These are phyloP conservation scores for Venustampulla echinocandica DNA, from an alignment of 495 filamentous ascomycete species.

Conservation along the genomic window DNA sequence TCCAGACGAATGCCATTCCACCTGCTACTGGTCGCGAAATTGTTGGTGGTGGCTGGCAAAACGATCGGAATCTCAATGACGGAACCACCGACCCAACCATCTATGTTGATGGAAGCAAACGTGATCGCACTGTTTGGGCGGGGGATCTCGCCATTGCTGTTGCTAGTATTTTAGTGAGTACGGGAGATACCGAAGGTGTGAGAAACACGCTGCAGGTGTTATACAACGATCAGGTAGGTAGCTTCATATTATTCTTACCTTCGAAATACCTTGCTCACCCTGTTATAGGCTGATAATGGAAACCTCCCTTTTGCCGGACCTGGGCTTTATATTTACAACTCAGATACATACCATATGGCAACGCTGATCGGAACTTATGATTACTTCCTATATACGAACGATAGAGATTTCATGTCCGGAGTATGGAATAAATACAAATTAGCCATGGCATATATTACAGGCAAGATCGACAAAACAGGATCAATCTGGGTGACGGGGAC, in stretches of 20 bases:
- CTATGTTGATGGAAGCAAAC: conserved; percentile 47
- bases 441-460: conserved; percentile 47
- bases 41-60: conserved; percentile 30
- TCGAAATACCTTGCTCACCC: too few relatives aligned
- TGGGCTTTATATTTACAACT: conserved; percentile 44
- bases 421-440: conserved; percentile 43
- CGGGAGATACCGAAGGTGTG: conserved; percentile 52
- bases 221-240: conserved; percentile 36
- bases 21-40: conserved; percentile 43
- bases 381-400: conserved; percentile 50
- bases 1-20: conserved; percentile 50
- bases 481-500: conserved; percentile 48
- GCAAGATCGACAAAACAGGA: conserved; percentile 42
- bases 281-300: conserved; percentile 10
- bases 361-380: conserved; percentile 56
- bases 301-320: conserved; percentile 39
- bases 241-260: background rate
- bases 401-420: conserved; percentile 38
- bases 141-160: conserved; percentile 53
- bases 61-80: conserved; percentile 30
- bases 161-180: conserved; percentile 47
- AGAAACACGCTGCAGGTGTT: conserved; percentile 52
- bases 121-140: conserved; percentile 50
- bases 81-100: conserved; percentile 32
- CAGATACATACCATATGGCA: conserved; percentile 59